Base-by-base conservation (phyloP, 2,329 filamentous ascomycete species). In the Pseudofabraea citricarpa region DNA sequence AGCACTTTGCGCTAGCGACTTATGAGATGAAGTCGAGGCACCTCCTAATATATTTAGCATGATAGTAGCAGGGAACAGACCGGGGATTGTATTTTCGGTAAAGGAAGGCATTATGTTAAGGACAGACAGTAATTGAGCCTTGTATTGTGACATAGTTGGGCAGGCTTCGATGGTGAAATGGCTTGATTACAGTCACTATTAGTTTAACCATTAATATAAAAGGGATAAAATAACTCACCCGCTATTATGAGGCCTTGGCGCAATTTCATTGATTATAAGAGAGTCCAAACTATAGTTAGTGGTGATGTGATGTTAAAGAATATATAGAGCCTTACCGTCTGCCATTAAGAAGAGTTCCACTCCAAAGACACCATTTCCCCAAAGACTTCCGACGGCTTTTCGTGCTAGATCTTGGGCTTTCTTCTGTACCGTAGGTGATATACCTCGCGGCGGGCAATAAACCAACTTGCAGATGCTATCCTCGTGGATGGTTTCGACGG, bases 141-240 rank as follows among this genome's bases (percentile, higher is more conserved):
- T 89, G 66, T 88, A 98, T 65, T 98, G 93, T 1, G 90, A 95
- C 69, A 83, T 74, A 47, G 91, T 79, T 0, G 83, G 82, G 38
- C 93, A 88, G 4, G 88, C 87, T 69, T 98, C 91, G 52, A 97
- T 97, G 3, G 87, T 95, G 67, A 90, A 91, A 66, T 97, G 93
- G 1, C 93, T 93, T 0, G 88, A 94, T 69, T 96, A 96, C 68
- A 96, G 90, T 40, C 80, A 78, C 29, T 32, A 15, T 32, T 13
- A 16, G n/a, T 15, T 13, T 15, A 32, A 15, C 19, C 29, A 88
- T 75, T 10, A 87, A 88, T 0, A 88, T 88, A 32, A 15, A 47
- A n/a, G 3, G 8, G 15, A 8, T 12, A 32, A 32, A 32, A 32
- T 5, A 15, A 32, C 29, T 8, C 19, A 32, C 19, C n/a, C 27